Base-by-base conservation (phyloP, 2,329 filamentous ascomycete species). In the Ophiobolus disseminans region DNA sequence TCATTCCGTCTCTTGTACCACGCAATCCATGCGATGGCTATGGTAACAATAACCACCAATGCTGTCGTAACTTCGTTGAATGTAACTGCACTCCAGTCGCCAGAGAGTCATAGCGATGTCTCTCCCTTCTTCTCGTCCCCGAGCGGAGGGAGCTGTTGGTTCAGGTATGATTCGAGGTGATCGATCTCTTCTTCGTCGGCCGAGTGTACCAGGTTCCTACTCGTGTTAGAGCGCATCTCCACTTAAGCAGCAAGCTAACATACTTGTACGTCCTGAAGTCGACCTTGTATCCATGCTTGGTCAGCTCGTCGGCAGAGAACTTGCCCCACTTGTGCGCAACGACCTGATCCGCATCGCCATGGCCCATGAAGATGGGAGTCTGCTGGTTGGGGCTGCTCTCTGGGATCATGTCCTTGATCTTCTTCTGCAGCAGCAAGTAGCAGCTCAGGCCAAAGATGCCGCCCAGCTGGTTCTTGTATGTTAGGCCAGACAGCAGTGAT, bases 311-410 rank as follows among this genome's bases (percentile, higher is more conserved):
- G 3, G 82, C 84, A 19, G 89, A 91, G 73, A 79, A 71, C 69
- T 84, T 75, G 11, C 90, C 93, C 73, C 89, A 87, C 46, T 82
- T 76, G 34, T 86, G 82, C 59, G 80, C 81, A 7, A 97, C 89
- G 3, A 96, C 77, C 11, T 81, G 81, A 72, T 99, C 93, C 1
- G 75, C 76, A 53, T 86, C 82, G n/a, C 94, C 94, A 63, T 97
- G 94, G 10, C 84, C 91, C 86, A 97, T 88, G 74, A 94, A 90
- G 55, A 97, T 86, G 1, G 89, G 89, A 1, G 91, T 96, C 31
- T 88, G 79, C 73, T 86, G 84, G 72, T 91, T 91, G 45, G 81
- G 78, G 58, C 76, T 82, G 20, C 68, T 65, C 6, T 59, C 60
- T 2, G 72, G 71, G 8, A 75, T 65, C 62, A 74, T 53, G 19